Conservation (phyloP, 2,329 filamentous ascomycete species). For the Coniochaeta hoffmannii region DNA sequence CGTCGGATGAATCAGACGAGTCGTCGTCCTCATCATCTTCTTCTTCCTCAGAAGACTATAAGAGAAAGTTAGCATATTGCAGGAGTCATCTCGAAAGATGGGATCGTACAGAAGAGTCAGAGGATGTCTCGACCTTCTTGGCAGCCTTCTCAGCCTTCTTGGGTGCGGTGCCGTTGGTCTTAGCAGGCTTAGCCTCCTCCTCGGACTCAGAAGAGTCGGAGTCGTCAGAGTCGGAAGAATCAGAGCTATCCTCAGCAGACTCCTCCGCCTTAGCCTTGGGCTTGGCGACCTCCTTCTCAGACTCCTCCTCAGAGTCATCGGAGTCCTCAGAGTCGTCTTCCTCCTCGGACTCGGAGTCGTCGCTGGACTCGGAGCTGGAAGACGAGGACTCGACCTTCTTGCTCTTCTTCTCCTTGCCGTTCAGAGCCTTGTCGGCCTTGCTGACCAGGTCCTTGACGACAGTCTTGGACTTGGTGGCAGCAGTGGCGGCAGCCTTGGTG, state of each 20-base stretch:
- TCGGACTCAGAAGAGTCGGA: conserved; percentile 29
- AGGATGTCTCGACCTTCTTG: conserved; percentile 15
- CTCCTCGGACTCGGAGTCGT: conserved; percentile 10
- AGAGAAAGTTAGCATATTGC: not conserved
- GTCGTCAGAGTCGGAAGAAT: conserved; percentile 29
- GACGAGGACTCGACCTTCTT: conserved; percentile 34
- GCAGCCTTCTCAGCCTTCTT: conserved; percentile 28
- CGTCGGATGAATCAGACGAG: conserved; percentile 8
- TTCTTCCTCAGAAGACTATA: not conserved
- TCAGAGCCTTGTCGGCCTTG: conserved; percentile 34
- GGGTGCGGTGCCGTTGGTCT: conserved; percentile 6
- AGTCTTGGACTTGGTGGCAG: conserved; percentile 62
- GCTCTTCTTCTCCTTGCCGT: conserved; percentile 30
- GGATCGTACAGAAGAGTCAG: conserved; percentile 15
- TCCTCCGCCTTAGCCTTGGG: conserved; percentile 16
- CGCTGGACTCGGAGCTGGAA: conserved; percentile 10
- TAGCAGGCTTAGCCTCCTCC: conserved; percentile 23
- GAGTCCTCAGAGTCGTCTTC: conserved; percentile 24
- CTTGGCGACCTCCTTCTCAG: conserved; percentile 27
- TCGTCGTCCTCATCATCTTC: not conserved
- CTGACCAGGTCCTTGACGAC: conserved; percentile 51
- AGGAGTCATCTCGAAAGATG: not conserved
- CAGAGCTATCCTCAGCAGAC: conserved; percentile 14
- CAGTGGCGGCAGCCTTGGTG: conserved; percentile 60
- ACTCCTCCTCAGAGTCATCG: conserved; percentile 12